Evolutionary conservation across 495 filamentous ascomycete species (phyloP).

Genomic region (Podospora pseudopauciseta): DNA sequence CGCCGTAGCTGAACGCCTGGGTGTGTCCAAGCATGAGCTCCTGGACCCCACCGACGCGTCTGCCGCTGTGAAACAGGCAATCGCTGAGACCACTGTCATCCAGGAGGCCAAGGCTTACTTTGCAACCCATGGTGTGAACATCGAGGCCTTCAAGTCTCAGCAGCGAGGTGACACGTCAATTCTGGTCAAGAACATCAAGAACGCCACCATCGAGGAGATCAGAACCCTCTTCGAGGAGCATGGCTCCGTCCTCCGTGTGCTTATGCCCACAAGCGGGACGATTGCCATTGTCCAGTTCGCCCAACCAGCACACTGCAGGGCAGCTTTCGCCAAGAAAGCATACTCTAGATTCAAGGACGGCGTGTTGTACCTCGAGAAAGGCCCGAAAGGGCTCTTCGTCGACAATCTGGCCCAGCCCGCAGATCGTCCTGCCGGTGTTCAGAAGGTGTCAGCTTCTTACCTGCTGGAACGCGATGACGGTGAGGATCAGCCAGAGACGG

Average conservation of each 20-base stretch:
- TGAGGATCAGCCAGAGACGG: slow-evolving; percentile 56
- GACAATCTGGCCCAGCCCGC: slow-evolving; percentile 33
- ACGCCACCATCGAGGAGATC: slow-evolving; percentile 66
- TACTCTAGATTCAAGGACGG: slow-evolving; percentile 90
- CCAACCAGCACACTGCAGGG: slow-evolving; percentile 68
- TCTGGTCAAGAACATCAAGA: slow-evolving; percentile 91
- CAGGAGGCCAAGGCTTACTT: slow-evolving; percentile 95
- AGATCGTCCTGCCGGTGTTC: slow-evolving; percentile 34
- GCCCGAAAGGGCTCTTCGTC: slow-evolving; percentile 75
- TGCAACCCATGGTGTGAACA: slow-evolving; percentile 75
- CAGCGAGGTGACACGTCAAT: slow-evolving; percentile 83
- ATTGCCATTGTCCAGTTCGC: slow-evolving; percentile 90
- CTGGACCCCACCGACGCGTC: slow-evolving; percentile 91
- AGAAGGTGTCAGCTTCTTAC: slow-evolving; percentile 44
- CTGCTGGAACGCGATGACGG: slow-evolving; percentile 56
- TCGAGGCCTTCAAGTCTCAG: slow-evolving; percentile 81
- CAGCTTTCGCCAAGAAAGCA: slow-evolving; percentile 76
- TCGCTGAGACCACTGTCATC: slow-evolving; percentile 93
- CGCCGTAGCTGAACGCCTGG: slow-evolving; percentile 79
- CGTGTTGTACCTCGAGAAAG: slow-evolving; percentile 90
- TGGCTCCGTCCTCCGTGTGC: slow-evolving; percentile 67
- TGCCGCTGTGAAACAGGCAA: slow-evolving; percentile 91
- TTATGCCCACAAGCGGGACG: slow-evolving; percentile 90
- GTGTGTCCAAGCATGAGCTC: slow-evolving; percentile 82
- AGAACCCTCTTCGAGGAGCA: slow-evolving; percentile 64